A percentile compares a stretch with the other conserved stretches of the same genome.
These are phyloP conservation scores for Thuja plicata DNA, from an alignment of 83 land plant species.

Conservation along the genomic window DNA sequence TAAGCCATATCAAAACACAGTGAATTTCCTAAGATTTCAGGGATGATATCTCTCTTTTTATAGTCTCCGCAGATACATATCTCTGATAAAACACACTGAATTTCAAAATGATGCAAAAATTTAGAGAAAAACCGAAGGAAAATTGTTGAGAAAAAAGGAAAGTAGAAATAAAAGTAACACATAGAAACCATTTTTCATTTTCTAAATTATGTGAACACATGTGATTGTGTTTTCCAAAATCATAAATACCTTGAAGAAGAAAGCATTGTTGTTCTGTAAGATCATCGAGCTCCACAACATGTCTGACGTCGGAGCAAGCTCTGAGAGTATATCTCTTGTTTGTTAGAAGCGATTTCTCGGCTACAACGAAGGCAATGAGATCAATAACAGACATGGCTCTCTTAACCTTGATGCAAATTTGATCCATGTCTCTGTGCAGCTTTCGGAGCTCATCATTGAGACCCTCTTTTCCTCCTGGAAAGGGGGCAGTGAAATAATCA, in stretches of 20 bases:
- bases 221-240: not conserved
- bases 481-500: constrained; percentile 16
- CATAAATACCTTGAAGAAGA: constrained; percentile 23
- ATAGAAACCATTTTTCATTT: no score
- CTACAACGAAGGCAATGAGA: constrained; percentile 23
- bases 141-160: no score
- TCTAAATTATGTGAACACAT: no score
- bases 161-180: no score
- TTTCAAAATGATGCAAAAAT: no score
- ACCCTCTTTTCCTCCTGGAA: constrained; percentile 5
- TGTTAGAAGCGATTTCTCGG: constrained; percentile 20
- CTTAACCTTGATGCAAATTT: constrained; percentile 28
- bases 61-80: no score
- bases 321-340: constrained; percentile 19
- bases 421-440: constrained; percentile 18
- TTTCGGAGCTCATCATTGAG: constrained; percentile 27
- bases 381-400: constrained; percentile 19
- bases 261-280: constrained; percentile 27
- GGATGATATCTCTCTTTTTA: no score
- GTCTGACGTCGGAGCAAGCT: constrained; percentile 32
- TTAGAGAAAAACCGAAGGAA: no score
- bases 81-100: no score
- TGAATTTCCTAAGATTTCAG: no score
- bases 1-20: no score
- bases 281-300: constrained; percentile 30